Percentiles rank a stretch among this genome's conserved stretches.
Evolutionary conservation across 2,329 filamentous ascomycete species (phyloP).

Genomic region (Penicillium digitatum): DNA sequence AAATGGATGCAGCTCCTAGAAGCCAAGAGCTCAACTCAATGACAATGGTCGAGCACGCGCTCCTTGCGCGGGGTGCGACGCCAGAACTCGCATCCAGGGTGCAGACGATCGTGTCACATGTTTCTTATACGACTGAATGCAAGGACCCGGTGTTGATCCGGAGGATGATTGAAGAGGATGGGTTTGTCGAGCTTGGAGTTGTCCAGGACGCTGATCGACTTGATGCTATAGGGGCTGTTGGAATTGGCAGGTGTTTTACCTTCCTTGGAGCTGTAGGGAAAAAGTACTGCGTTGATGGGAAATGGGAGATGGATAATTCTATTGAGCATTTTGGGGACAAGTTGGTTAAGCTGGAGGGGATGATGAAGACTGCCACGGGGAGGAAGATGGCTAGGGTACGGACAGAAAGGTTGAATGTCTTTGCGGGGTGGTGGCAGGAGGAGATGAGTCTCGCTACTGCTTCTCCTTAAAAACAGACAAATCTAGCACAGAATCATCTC

Average conservation of each 20-base stretch:
- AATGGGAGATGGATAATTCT: conserved; percentile 57
- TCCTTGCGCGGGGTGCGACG: conserved; percentile 48
- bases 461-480: neutral
- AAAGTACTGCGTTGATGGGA: conserved; percentile 22
- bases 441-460: conserved; percentile 34
- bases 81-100: conserved; percentile 60
- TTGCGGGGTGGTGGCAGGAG: conserved; percentile 54
- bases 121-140: conserved; percentile 73
- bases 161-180: conserved; percentile 53
- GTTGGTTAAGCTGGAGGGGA: conserved; percentile 59
- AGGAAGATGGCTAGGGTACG: conserved; percentile 48
- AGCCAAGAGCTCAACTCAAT: conserved; percentile 27
- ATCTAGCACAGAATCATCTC: too few species aligned
- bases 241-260: conserved; percentile 72
- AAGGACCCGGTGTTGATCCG: conserved; percentile 57
- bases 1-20: conserved; percentile 22
- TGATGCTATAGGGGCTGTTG: conserved; percentile 85
- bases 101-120: conserved; percentile 68
- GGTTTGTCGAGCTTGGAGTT: conserved; percentile 70
- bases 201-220: conserved; percentile 91
- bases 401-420: conserved; percentile 48
- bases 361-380: conserved; percentile 58
- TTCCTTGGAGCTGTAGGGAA: conserved; percentile 61
- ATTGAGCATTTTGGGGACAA: conserved; percentile 76
- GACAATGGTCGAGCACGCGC: conserved; percentile 28